These are phyloP conservation scores for Tolypocladium inflatum DNA, from an alignment of 2,329 filamentous ascomycete genomes.

Conservation along the genomic window DNA sequence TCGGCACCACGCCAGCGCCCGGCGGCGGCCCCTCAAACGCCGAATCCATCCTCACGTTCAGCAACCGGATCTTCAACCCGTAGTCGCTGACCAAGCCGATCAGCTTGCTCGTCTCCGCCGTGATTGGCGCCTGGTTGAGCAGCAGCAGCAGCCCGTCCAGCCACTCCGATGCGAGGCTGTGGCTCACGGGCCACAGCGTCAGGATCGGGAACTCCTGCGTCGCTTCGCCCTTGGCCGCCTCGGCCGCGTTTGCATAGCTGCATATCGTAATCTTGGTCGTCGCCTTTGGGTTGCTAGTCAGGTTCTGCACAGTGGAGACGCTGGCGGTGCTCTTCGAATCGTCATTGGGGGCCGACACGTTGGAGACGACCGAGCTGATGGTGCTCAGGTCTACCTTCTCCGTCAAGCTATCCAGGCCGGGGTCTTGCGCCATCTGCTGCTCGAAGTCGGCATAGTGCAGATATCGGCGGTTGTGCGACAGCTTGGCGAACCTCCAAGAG, in stretches of 20 bases:
- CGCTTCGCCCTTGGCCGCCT: constrained; percentile 22
- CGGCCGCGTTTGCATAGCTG: constrained; percentile 47
- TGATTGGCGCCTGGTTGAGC: constrained; percentile 89
- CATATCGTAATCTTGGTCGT: constrained; percentile 89
- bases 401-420: constrained; percentile 60
- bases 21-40: constrained; percentile 55
- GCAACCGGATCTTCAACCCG: constrained; percentile 80
- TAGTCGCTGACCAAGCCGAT: constrained; percentile 81
- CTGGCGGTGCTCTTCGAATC: constrained; percentile 36
- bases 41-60: constrained; percentile 84
- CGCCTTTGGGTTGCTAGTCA: constrained; percentile 27
- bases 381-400: constrained; percentile 81
- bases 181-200: constrained; percentile 70
- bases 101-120: constrained; percentile 88
- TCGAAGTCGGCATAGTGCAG: constrained; percentile 86
- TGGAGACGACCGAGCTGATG: constrained; percentile 89
- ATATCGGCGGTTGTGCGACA: constrained; percentile 85
- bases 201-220: constrained; percentile 64
- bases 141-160: constrained; percentile 92
- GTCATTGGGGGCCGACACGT: constrained; percentile 62
- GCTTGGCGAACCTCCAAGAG: constrained; percentile 72
- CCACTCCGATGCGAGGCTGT: constrained; percentile 89
- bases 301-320: constrained; percentile 30
- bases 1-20: constrained; percentile 70
- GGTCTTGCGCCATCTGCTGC: constrained; percentile 51